Evolutionary conservation across 1,284 basidiomycete species (phyloP).

Genomic region (Meira nashicola): DNA sequence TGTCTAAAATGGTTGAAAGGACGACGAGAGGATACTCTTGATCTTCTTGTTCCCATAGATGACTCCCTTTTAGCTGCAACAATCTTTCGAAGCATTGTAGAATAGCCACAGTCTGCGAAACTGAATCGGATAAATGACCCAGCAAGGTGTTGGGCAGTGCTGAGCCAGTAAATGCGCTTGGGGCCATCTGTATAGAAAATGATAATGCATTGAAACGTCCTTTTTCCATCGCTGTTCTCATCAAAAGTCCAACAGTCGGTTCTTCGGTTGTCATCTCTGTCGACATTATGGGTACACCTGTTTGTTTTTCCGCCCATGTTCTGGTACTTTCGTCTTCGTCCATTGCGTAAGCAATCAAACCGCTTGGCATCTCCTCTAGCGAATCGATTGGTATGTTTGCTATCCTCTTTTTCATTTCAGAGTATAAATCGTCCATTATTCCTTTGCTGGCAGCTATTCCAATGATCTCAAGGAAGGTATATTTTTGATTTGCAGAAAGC

Average conservation of each 20-base stretch:
- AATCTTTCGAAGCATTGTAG: slow-evolving; percentile 3
- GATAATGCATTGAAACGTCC: not conserved
- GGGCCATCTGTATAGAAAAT: not conserved
- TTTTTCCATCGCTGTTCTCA: not conserved
- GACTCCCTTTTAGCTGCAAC: slow-evolving; percentile 16
- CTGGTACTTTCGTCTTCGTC: slow-evolving; percentile 22
- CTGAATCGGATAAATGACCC: slow-evolving; percentile 11
- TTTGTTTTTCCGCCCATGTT: slow-evolving; percentile 23
- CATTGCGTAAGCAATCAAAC: slow-evolving; percentile 24
- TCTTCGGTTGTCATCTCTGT: not conserved
- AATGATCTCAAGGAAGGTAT: too few relatives aligned
- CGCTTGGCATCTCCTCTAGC: slow-evolving; percentile 27
- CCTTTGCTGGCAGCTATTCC: too few relatives aligned
- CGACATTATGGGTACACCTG: not conserved
- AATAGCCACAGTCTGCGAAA: not conserved
- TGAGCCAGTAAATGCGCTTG: not conserved
- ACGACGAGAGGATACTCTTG: slow-evolving; percentile 30
- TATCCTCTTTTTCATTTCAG: slow-evolving; percentile 17
- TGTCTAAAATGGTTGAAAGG: slow-evolving; percentile 40
- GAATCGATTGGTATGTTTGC: slow-evolving; percentile 21
- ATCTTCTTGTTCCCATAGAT: slow-evolving; percentile 19
- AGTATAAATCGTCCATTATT: too few relatives aligned
- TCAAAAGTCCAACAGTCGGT: not conserved
- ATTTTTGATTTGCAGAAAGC: too few relatives aligned
- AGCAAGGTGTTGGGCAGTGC: slow-evolving; percentile 1